These are phyloP conservation scores for Trichoderma sp. DNA, from an alignment of 2,329 filamentous ascomycete species.

Conservation along the genomic window DNA sequence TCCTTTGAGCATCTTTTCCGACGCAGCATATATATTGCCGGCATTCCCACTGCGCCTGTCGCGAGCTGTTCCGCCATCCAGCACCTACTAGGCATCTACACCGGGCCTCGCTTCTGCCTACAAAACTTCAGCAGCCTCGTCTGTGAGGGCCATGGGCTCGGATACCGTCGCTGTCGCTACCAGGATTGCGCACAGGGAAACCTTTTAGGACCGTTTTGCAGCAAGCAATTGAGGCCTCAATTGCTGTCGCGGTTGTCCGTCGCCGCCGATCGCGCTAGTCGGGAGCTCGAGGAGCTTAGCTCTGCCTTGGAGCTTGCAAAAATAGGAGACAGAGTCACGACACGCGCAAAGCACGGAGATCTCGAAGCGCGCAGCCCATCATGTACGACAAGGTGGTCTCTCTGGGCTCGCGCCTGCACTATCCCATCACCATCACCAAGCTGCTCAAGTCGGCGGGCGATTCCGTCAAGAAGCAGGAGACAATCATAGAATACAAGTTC, in stretches of 20 bases:
- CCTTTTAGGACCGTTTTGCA: slow-evolving; percentile 31
- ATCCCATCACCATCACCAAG: slow-evolving; percentile 90
- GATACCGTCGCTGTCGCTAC: slow-evolving; percentile 30
- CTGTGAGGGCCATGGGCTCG: slow-evolving; percentile 40
- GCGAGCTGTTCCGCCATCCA: not conserved
- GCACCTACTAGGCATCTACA: not conserved
- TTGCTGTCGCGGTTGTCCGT: slow-evolving; percentile 6
- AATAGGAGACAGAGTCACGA: not conserved
- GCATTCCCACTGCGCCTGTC: not conserved
- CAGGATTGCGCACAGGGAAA: slow-evolving; percentile 36
- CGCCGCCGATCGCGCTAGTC: slow-evolving; percentile 8
- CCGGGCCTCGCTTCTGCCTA: not conserved
- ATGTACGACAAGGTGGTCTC: slow-evolving; percentile 49
- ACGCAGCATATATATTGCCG: not conserved
- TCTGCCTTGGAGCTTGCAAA: not conserved
- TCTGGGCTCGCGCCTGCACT: slow-evolving; percentile 69
- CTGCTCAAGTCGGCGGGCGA: slow-evolving; percentile 78
- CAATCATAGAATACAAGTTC: slow-evolving; percentile 85
- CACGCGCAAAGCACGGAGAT: slow-evolving; percentile 5
- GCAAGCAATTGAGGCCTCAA: not conserved
- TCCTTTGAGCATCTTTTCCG: not conserved
- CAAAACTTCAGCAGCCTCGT: not conserved
- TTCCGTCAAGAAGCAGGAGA: slow-evolving; percentile 71
- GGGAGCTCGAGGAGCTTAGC: slow-evolving; percentile 8
- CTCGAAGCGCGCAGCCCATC: slow-evolving; percentile 11